Conservation (phyloP, 371 early-diverging fungal species). For the Thermomucor indicae-seudaticae region DNA sequence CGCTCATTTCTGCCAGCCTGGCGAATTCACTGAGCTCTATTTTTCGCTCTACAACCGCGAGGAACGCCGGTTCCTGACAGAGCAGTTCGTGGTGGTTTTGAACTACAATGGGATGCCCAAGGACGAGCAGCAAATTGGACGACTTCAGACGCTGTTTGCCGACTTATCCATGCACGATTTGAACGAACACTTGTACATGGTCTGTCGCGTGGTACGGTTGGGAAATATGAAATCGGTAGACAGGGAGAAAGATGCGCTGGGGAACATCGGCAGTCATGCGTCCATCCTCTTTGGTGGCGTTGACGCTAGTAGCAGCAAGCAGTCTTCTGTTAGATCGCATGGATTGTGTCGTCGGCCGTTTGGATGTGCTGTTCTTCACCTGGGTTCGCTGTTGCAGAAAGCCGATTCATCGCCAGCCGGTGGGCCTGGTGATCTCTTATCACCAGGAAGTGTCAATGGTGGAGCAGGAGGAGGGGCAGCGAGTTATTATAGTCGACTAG, state of each 20-base stretch:
- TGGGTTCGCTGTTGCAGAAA: slow-evolving; percentile 37
- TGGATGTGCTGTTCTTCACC: slow-evolving; percentile 61
- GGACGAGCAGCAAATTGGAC: slow-evolving; percentile 47
- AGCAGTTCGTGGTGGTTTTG: slow-evolving; percentile 56
- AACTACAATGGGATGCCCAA: slow-evolving; percentile 58
- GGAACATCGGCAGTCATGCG: slow-evolving; percentile 21
- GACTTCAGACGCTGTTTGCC: slow-evolving; percentile 52
- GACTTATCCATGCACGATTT: slow-evolving; percentile 54
- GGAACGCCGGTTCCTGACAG: slow-evolving; percentile 53
- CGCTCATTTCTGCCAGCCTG: slow-evolving; percentile 62
- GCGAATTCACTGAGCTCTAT: slow-evolving; percentile 60
- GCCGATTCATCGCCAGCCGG: slow-evolving; percentile 9
- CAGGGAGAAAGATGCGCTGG: slow-evolving; percentile 39
- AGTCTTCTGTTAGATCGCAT: neutral
- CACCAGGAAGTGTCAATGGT: neutral
- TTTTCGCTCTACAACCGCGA: slow-evolving; percentile 58
- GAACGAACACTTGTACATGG: slow-evolving; percentile 51
- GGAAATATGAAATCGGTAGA: slow-evolving; percentile 61
- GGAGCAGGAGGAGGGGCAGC: neutral
- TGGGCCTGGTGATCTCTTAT: neutral
- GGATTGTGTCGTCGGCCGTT: slow-evolving; percentile 52
- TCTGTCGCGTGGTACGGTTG: slow-evolving; percentile 60
- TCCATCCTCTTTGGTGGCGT: slow-evolving; percentile 22
- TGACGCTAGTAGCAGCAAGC: slow-evolving; percentile 10
- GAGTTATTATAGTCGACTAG: neutral